Conservation (phyloP, 805 yeast genomes). For the fission yeast (Schizosaccharomyces pombe) region DNA sequence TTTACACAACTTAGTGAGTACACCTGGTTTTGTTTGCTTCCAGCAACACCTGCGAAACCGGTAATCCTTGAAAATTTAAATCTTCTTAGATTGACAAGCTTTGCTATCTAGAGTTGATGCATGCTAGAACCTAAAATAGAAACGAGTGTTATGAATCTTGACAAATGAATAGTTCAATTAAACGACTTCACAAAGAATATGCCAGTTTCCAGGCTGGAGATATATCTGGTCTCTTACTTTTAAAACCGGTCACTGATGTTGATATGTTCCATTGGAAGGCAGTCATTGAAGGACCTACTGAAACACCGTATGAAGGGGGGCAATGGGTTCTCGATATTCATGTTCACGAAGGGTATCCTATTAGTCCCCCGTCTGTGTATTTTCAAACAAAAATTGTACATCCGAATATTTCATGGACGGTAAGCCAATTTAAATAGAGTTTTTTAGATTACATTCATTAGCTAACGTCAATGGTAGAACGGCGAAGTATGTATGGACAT, state of each 20-base stretch:
- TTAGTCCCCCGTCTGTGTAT: not conserved
- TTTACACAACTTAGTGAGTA: too few species aligned
- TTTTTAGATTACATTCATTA: too few species aligned
- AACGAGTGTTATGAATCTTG: too few species aligned
- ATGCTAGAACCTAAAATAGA: too few species aligned
- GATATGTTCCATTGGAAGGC: not conserved
- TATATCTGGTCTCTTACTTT: not conserved
- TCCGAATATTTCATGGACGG: constrained; percentile 1
- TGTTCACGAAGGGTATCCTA: not conserved
- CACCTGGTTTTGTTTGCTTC: too few species aligned
- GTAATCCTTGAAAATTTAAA: too few species aligned
- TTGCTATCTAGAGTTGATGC: too few species aligned
- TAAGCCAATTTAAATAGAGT: too few species aligned
- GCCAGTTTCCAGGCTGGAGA: not conserved
- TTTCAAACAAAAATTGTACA: not conserved
- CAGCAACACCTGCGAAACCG: too few species aligned
- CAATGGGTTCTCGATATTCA: not conserved
- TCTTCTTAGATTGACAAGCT: too few species aligned
- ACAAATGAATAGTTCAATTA: too few species aligned
- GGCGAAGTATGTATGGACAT: constrained; percentile 21
- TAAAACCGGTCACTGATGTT: not conserved
- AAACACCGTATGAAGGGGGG: not conserved
- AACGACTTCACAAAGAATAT: not conserved
- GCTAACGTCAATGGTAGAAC: too few species aligned
- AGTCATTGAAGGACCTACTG: not conserved